Percentiles rank a stretch among this genome's conserved stretches.
phyloP scores from a whole-genome alignment of 805 yeast species.

The Nakazawaea ernobii region DNA sequence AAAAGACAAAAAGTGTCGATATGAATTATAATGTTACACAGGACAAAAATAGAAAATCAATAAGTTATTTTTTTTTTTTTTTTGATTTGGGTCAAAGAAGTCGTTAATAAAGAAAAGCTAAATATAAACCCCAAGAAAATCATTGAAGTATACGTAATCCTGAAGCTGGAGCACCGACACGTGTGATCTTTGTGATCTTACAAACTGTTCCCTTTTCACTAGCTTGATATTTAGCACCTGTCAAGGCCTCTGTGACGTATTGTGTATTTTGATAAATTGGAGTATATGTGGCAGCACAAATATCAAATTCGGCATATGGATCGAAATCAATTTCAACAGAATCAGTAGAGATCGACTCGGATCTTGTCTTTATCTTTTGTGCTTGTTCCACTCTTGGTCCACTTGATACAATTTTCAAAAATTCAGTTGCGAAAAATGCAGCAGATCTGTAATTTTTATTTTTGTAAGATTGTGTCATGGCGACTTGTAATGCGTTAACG shows the following conservation, averaged over 20 bases:
- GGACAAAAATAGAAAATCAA: no score
- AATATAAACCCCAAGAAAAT: background rate
- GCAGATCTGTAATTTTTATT: slow-evolving; percentile 86
- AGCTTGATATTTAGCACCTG: slow-evolving; percentile 82
- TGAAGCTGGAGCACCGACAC: slow-evolving; percentile 87
- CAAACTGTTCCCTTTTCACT: slow-evolving; percentile 77
- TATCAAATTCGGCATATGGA: slow-evolving; percentile 83
- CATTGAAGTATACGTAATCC: slow-evolving; percentile 59
- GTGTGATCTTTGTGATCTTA: slow-evolving; percentile 66
- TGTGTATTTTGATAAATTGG: slow-evolving; percentile 83
- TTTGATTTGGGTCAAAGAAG: background rate
- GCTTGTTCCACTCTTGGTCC: slow-evolving; percentile 91
- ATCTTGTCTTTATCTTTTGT: slow-evolving; percentile 67
- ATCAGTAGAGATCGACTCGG: slow-evolving; percentile 79
- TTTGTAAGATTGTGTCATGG: slow-evolving; percentile 89
- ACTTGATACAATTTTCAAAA: slow-evolving; percentile 58
- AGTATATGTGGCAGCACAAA: slow-evolving; percentile 81
- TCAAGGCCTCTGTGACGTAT: slow-evolving; percentile 68
- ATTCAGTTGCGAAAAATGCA: slow-evolving; percentile 82
- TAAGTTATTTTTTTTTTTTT: background rate
- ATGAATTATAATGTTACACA: no score
- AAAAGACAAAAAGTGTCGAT: slow-evolving; percentile 6
- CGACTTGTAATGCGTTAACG: slow-evolving; percentile 86
- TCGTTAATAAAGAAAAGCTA: background rate
- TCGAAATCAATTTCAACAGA: slow-evolving; percentile 89